Conservation (phyloP, 805 yeast genomes). For the Phaffomyces antillensis region DNA sequence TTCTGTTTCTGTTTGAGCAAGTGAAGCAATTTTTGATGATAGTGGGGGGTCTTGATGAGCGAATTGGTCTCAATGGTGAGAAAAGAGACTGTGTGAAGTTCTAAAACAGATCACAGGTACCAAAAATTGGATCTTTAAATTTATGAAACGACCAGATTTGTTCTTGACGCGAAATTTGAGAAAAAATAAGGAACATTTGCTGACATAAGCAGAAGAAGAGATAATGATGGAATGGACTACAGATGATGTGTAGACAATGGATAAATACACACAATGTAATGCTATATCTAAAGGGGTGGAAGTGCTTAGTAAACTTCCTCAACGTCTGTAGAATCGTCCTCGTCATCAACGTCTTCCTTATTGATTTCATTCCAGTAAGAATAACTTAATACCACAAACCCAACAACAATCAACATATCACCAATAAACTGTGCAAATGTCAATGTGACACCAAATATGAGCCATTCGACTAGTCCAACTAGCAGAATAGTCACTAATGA, state of each 20-base stretch:
- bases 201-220: neutral
- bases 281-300: neutral
- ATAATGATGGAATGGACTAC: too few relatives aligned
- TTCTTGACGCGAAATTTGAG: neutral
- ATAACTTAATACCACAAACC: conserved; percentile 58
- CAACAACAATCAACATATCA: conserved; percentile 59
- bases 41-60: too few relatives aligned
- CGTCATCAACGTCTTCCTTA: conserved; percentile 31
- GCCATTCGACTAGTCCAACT: conserved; percentile 74
- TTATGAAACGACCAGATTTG: neutral
- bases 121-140: too few relatives aligned
- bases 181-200: neutral
- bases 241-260: too few relatives aligned
- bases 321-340: conserved; percentile 19
- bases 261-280: too few relatives aligned
- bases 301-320: neutral
- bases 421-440: conserved; percentile 56
- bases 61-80: too few relatives aligned
- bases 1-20: too few relatives aligned
- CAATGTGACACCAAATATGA: conserved; percentile 52
- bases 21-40: too few relatives aligned
- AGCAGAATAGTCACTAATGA: conserved; percentile 69
- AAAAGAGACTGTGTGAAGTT: too few relatives aligned
- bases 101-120: too few relatives aligned
- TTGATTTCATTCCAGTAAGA: conserved; percentile 63